Conservation (phyloP, 352 stramenopile species). For the Pythium phragmitis region DNA sequence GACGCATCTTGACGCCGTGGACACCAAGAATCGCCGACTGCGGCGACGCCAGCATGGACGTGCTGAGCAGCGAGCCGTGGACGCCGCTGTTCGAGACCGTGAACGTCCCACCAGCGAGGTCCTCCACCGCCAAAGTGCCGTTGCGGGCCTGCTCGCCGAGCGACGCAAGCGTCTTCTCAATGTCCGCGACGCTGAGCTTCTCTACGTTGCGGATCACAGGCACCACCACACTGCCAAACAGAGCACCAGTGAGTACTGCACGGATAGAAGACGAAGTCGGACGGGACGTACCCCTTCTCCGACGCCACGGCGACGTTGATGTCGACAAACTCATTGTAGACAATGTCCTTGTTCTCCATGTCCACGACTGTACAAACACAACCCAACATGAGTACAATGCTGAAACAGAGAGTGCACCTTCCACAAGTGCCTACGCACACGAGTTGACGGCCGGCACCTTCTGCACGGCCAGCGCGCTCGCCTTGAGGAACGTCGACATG, state of each 20-base stretch:
- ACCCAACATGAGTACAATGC: constrained; percentile 10
- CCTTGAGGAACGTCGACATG: constrained; percentile 98
- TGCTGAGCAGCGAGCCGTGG: constrained; percentile 96
- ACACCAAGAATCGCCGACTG: constrained; percentile 98
- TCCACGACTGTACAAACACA: constrained; percentile 87
- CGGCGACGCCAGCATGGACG: constrained; percentile 98
- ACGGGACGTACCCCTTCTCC: constrained; percentile 73
- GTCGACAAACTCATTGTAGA: constrained; percentile 99
- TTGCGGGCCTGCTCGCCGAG: constrained; percentile 80
- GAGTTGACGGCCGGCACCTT: constrained; percentile 97
- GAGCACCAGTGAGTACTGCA: not conserved
- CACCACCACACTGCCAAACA: constrained; percentile 89
- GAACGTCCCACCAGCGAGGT: constrained; percentile 98
- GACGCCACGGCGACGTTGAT: constrained; percentile 97
- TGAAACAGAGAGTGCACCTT: not conserved
- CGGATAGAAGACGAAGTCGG: not conserved
- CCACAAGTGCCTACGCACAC: constrained; percentile 46
- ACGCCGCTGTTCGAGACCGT: constrained; percentile 98
- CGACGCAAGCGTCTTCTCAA: constrained; percentile 94
- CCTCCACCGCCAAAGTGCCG: constrained; percentile 73
- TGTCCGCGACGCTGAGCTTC: constrained; percentile 94
- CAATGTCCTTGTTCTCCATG: constrained; percentile 97
- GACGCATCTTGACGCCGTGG: constrained; percentile 97
- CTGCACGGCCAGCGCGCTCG: constrained; percentile 90
- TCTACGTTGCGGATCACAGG: constrained; percentile 98